phyloP scores from a whole-genome alignment of 768 basidiomycete genomes.

The Amanita pseudoporphyria region DNA sequence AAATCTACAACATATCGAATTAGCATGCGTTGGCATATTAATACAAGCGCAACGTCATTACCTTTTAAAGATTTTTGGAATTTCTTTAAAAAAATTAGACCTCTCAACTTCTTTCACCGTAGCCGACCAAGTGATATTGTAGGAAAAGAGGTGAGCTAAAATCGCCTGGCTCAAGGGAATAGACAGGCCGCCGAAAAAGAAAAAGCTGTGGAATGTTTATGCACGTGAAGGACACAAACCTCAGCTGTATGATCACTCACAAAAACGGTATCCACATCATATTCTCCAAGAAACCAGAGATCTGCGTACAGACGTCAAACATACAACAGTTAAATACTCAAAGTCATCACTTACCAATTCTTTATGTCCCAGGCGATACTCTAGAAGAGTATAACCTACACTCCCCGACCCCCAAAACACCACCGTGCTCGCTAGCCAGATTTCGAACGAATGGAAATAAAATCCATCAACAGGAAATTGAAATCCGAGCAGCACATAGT shows the following conservation, averaged over 20 bases:
- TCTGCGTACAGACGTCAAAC: constrained; percentile 16
- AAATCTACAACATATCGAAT: constrained; percentile 34
- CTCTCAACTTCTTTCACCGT: constrained; percentile 75
- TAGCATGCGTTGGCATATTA: constrained; percentile 19
- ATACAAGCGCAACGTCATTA: constrained; percentile 34
- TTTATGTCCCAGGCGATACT: constrained; percentile 60
- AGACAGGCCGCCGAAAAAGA: constrained; percentile 69
- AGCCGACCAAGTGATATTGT: constrained; percentile 49
- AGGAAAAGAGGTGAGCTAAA: constrained; percentile 53
- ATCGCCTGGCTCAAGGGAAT: constrained; percentile 64
- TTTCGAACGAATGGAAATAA: constrained; percentile 74
- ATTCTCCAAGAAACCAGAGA: constrained; percentile 45
- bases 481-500: constrained; percentile 70
- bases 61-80: constrained; percentile 71
- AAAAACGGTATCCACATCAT: constrained; percentile 69
- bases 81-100: constrained; percentile 86
- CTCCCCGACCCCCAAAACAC: constrained; percentile 73
- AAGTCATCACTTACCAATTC: constrained; percentile 28
- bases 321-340: constrained; percentile 10
- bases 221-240: neutral
- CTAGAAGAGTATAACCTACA: constrained; percentile 59
- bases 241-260: constrained; percentile 28
- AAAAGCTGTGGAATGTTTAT: constrained; percentile 37
- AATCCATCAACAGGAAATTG: constrained; percentile 64
- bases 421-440: constrained; percentile 68